These are phyloP conservation scores for Aureobasidium sp. DNA, from an alignment of 2,329 filamentous ascomycete genomes.

Conservation along the genomic window DNA sequence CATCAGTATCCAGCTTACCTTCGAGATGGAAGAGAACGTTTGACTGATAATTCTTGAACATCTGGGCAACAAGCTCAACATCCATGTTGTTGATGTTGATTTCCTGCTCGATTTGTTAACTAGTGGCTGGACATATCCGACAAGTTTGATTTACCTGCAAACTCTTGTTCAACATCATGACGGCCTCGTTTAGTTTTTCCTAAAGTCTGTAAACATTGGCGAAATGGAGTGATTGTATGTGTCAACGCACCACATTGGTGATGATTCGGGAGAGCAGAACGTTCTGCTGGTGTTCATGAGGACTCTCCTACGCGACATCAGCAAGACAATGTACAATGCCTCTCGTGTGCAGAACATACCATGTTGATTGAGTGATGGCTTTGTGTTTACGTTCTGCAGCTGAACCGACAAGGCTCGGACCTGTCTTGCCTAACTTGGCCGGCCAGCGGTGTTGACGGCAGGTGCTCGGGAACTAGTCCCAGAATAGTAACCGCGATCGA, in stretches of 20 bases:
- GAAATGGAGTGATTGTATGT: background rate
- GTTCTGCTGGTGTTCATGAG: conserved; percentile 95
- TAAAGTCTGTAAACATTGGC: conserved; percentile 32
- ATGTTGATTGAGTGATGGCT: background rate
- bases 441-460: background rate
- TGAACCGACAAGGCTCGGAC: background rate
- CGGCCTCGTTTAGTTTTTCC: conserved; percentile 96
- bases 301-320: conserved; percentile 60
- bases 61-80: conserved; percentile 91
- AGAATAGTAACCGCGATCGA: background rate
- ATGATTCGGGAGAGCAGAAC: conserved; percentile 90
- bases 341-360: background rate
- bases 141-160: conserved; percentile 57
- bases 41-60: conserved; percentile 99
- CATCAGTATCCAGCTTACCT: conserved; percentile 48
- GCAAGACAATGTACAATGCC: background rate
- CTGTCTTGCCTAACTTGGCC: conserved; percentile 1
- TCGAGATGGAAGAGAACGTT: conserved; percentile 96
- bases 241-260: conserved; percentile 75
- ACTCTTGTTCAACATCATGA: conserved; percentile 85
- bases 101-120: conserved; percentile 48
- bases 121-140: background rate
- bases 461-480: conserved; percentile 2
- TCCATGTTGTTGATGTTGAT: conserved; percentile 99
- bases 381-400: conserved; percentile 7